Conservation (phyloP, 2,329 filamentous ascomycete species). For the Phialophora tarda region DNA sequence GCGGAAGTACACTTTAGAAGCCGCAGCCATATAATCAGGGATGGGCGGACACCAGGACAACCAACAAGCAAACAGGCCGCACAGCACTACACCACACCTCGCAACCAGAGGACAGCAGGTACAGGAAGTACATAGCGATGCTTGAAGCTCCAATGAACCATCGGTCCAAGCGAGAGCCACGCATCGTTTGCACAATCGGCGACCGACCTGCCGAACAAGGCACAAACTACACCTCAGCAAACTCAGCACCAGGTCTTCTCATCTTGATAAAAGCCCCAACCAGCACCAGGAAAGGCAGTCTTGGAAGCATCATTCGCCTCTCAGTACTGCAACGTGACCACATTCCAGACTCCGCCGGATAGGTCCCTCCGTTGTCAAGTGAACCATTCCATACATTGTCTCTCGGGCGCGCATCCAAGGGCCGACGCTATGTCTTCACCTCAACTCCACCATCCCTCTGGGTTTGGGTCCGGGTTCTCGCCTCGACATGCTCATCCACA, state of each 20-base stretch:
- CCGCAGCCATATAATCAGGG: too few species aligned
- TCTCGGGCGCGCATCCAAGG: background rate
- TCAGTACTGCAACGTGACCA: too few species aligned
- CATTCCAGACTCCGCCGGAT: background rate
- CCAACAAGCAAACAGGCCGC: too few species aligned
- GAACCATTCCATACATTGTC: background rate
- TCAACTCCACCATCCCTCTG: background rate
- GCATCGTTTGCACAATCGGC: background rate
- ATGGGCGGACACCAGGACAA: too few species aligned
- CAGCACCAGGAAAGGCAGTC: too few species aligned
- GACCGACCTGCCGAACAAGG: background rate
- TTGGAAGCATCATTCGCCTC: background rate
- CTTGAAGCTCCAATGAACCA: background rate
- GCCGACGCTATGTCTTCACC: background rate
- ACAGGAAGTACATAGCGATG: too few species aligned
- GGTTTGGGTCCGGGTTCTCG: background rate
- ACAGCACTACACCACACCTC: too few species aligned
- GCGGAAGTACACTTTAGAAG: too few species aligned
- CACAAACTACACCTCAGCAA: slow-evolving; percentile 1
- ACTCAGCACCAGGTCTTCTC: background rate
- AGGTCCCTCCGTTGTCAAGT: background rate
- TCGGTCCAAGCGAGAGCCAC: background rate
- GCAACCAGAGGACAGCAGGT: too few species aligned
- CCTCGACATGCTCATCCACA: background rate
- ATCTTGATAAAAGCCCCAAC: background rate